Base-by-base conservation (phyloP, 495 filamentous ascomycete species). In the Lophiotrema nucula region DNA sequence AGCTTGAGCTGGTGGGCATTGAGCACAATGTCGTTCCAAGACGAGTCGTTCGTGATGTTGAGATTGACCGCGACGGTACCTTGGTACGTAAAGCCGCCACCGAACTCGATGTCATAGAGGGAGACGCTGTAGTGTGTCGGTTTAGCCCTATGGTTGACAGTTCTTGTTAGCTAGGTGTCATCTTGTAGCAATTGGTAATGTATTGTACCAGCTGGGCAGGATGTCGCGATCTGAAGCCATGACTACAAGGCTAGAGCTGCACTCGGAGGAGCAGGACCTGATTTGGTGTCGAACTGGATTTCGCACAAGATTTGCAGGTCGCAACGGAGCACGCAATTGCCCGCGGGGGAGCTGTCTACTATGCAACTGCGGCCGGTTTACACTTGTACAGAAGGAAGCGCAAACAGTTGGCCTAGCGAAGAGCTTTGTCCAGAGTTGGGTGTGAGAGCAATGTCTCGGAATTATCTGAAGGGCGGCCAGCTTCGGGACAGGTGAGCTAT, bases 121-220 rank as follows among this genome's bases (percentile, higher is more conserved):
- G 84, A 88, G 52, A 98, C 79, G 67, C 83, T 77, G 74, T 98
- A 98, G 70, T 96, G 88, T 55, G 79, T 76, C 0, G 93, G 90
- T 71, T 92, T 93, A 68, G 90, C 82, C 65, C 83, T 87, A 43
- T 16, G 35, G 15, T 35, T 15, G 35, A 26, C 22, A 3, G 26
- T n/a, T n/a, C n/a, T 19, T 26, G 35, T 56, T 25, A 38, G 56
- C 65, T 47, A 60, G n/a, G 35, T 45, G 11, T 35, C 39, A 12
- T 35, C 18, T 8, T n/a, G n/a, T 2, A 43, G 22, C 15, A 42
- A 52, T 27, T 2, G 46, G 27, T 31, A 33, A 16, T 45, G 26
- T 24, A 38, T 31, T 55, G 54, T 21, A 67, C 65, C 53, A 57
- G 31, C 19, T 41, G 4, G 65, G 65, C 18, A 67, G 65, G 46